Evolutionary conservation across 164 flowering plant genomes (phyloP), one percentile per base, ranked within the genome.

Genomic region (Vitis riparia): DNA sequence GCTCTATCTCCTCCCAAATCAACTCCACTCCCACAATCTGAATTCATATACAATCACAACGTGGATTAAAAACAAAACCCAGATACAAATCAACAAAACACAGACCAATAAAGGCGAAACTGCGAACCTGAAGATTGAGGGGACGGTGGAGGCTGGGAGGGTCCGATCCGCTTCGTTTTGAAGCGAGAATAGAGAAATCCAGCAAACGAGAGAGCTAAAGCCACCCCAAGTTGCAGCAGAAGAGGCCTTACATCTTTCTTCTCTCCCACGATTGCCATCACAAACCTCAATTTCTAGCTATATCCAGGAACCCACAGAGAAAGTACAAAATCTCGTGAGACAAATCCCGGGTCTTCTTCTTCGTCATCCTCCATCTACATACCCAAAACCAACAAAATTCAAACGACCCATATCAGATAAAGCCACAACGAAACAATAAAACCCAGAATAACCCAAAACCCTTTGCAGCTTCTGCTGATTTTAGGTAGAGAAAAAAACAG

Each of bases 161-260:
- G 71, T 19, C 58, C 72, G 32, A 51, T 69, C 47, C 71, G 74
- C 68, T 52, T 79, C 68, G 29, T 74, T 71, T 74, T 72, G 62
- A 82, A 14, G 48, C 83, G 86, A 67, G 88, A 76, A 79, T 59
- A 85, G 51, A 89, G 71, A 69, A 82, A 78, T 3, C 97, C 93
- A 62, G 91, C 92, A 76, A 90, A 77, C 13, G 97, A 89, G 8
- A 92, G 29, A 71, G 87, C 95, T 13, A 92, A 70, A 76, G 91
- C 95, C 19, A 89, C 87, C 27, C 97, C 97, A 69, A 94, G 68
- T 78, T 85, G 86, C 70, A 91, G 63, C 19, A 88, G 71, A 17
- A 86, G 14, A 29, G 88, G 87, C 15, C 65, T 80, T 63, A 84
- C 68, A 10, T 76, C 81, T 73, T 65, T 80, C 66, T 79, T 80